These are phyloP conservation scores for Sclerotinia spermophila DNA, from an alignment of 2,329 filamentous ascomycete genomes.

Conservation along the genomic window DNA sequence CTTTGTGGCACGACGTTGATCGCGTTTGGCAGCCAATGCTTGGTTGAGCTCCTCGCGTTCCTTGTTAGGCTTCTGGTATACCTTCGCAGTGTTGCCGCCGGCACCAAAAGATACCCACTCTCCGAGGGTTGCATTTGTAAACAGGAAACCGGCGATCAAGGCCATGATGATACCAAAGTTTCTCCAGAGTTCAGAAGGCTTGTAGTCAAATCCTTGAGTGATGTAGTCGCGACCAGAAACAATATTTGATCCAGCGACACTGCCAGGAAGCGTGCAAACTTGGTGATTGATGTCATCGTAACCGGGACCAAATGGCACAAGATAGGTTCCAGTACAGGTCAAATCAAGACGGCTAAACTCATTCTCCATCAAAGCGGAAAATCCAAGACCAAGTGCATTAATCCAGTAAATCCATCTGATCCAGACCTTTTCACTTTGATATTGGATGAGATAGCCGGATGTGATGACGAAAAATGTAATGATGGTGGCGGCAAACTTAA, in stretches of 20 bases:
- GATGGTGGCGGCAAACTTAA: slow-evolving; percentile 74
- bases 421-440: slow-evolving; percentile 70
- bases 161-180: slow-evolving; percentile 65
- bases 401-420: slow-evolving; percentile 77
- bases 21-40: slow-evolving; percentile 56
- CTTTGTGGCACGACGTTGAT: slow-evolving; percentile 48
- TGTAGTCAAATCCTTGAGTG: slow-evolving; percentile 58
- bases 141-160: slow-evolving; percentile 72
- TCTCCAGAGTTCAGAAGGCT: slow-evolving; percentile 51
- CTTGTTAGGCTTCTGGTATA: slow-evolving; percentile 67
- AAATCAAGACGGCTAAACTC: slow-evolving; percentile 71
- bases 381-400: slow-evolving; percentile 70
- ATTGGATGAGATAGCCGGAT: slow-evolving; percentile 80
- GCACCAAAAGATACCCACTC: slow-evolving; percentile 75
- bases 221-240: slow-evolving; percentile 70
- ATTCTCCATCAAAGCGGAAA: slow-evolving; percentile 79
- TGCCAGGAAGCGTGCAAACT: slow-evolving; percentile 68
- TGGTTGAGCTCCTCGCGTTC: slow-evolving; percentile 65
- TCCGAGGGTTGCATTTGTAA: slow-evolving; percentile 72
- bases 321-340: slow-evolving; percentile 61
- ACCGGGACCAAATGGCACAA: slow-evolving; percentile 67
- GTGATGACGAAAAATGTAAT: slow-evolving; percentile 82
- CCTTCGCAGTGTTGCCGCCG: slow-evolving; percentile 75
- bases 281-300: slow-evolving; percentile 72
- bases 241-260: slow-evolving; percentile 51